Percentiles rank a stretch among this genome's conserved stretches.
These are phyloP conservation scores for Cladosporium sp. DNA, from an alignment of 2,329 filamentous ascomycete species.

Conservation along the genomic window DNA sequence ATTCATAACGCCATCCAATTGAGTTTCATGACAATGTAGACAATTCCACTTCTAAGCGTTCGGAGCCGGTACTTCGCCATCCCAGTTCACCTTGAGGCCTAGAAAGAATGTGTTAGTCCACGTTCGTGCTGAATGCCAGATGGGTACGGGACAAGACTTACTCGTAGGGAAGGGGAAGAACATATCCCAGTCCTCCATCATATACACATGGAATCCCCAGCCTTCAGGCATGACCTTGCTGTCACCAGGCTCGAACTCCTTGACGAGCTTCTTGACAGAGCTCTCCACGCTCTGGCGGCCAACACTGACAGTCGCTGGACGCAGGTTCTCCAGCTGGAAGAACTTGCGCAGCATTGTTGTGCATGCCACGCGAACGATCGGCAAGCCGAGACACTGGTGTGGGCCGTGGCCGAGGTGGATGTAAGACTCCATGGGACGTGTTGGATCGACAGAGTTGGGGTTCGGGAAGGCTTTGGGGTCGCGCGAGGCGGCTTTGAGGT, in stretches of 20 bases:
- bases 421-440: conserved; percentile 38
- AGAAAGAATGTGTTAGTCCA: conserved; percentile 10
- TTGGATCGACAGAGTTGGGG: conserved; percentile 28
- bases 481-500: conserved; percentile 39
- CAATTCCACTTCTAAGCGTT: too few relatives aligned
- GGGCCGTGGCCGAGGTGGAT: conserved; percentile 42
- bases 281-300: conserved; percentile 33
- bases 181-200: conserved; percentile 46
- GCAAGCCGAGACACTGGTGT: conserved; percentile 41
- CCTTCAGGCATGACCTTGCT: conserved; percentile 30
- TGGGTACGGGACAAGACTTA: conserved; percentile 27
- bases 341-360: conserved; percentile 45
- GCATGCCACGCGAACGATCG: conserved; percentile 40
- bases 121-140: background rate
- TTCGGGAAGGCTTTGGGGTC: conserved; percentile 40
- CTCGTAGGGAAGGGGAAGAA: conserved; percentile 46
- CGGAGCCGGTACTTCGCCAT: conserved; percentile 5
- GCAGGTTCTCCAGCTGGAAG: conserved; percentile 36
- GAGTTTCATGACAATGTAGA: too few relatives aligned
- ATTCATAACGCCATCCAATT: too few relatives aligned
- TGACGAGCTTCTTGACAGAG: conserved; percentile 40
- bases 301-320: conserved; percentile 34
- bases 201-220: conserved; percentile 39
- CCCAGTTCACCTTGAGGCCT: conserved; percentile 33
- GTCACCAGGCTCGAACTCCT: conserved; percentile 30